These are phyloP conservation scores for Backusella parvicylindrica DNA, from an alignment of 192 early-diverging fungal genomes.

Conservation along the genomic window DNA sequence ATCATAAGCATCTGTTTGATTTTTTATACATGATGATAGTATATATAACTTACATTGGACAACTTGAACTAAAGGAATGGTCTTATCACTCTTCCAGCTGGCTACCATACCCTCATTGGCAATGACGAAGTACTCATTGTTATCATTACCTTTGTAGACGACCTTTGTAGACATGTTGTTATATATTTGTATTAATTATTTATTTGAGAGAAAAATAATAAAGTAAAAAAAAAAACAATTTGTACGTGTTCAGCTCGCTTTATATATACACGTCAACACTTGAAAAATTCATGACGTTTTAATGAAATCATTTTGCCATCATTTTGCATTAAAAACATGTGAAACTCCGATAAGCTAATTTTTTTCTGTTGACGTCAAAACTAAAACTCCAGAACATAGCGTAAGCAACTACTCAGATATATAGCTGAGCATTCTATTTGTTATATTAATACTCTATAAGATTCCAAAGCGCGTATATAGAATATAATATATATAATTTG, in stretches of 20 bases:
- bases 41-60: constrained; percentile 22
- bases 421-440: too few species aligned
- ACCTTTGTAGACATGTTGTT: constrained; percentile 7
- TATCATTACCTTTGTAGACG: constrained; percentile 24
- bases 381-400: background rate
- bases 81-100: constrained; percentile 34
- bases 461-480: too few species aligned
- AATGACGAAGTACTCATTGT: constrained; percentile 34
- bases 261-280: background rate
- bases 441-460: too few species aligned
- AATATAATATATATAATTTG: too few species aligned
- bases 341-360: background rate
- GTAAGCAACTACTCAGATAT: too few species aligned
- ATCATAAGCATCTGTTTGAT: background rate
- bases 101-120: constrained; percentile 16
- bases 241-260: background rate
- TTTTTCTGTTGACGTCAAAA: background rate
- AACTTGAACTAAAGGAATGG: constrained; percentile 35
- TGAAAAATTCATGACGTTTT: background rate
- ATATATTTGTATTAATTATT: background rate
- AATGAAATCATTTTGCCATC: background rate
- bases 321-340: background rate
- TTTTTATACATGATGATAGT: background rate
- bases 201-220: background rate
- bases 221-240: background rate